phyloP scores from a whole-genome alignment of 306 rosid species.

The Vigna hirtella region DNA sequence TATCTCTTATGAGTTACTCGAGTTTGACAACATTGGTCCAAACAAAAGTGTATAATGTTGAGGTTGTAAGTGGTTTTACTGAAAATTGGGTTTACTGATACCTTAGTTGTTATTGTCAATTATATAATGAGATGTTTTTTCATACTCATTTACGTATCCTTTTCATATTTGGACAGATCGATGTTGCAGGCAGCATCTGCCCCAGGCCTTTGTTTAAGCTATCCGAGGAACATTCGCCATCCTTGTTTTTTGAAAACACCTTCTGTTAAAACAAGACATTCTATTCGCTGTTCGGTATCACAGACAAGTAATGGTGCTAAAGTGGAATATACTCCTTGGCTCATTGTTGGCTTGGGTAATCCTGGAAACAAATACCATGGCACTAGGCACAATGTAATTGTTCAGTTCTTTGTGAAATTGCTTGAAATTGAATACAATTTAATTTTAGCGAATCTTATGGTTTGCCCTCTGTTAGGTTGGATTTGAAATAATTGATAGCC shows the following conservation, averaged over 20 bases:
- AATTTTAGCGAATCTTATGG: slow-evolving; percentile 23
- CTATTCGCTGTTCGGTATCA: slow-evolving; percentile 63
- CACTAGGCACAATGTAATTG: slow-evolving; percentile 87
- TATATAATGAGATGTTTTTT: neutral
- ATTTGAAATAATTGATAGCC: slow-evolving; percentile 80
- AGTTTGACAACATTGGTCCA: too few relatives aligned
- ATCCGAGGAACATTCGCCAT: slow-evolving; percentile 47
- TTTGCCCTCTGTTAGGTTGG: slow-evolving; percentile 70
- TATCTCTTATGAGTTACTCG: too few relatives aligned
- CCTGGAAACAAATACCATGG: slow-evolving; percentile 92
- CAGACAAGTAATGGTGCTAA: slow-evolving; percentile 52
- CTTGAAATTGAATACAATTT: slow-evolving; percentile 4
- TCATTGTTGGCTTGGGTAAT: slow-evolving; percentile 93
- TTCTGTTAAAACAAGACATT: slow-evolving; percentile 48
- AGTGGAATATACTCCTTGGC: slow-evolving; percentile 98
- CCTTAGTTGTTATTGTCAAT: neutral
- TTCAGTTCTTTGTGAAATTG: neutral
- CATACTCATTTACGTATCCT: neutral
- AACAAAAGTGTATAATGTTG: too few relatives aligned
- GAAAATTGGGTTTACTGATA: neutral
- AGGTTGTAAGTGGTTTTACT: neutral
- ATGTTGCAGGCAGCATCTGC: slow-evolving; percentile 67
- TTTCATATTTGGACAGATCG: slow-evolving; percentile 53
- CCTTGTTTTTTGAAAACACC: slow-evolving; percentile 36
- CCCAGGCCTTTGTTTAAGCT: slow-evolving; percentile 53